A percentile compares a stretch with the other conserved stretches of the same genome.
Evolutionary conservation across 352 stramenopile species (phyloP).

Genomic region (Chrysophaeum taylorii): DNA sequence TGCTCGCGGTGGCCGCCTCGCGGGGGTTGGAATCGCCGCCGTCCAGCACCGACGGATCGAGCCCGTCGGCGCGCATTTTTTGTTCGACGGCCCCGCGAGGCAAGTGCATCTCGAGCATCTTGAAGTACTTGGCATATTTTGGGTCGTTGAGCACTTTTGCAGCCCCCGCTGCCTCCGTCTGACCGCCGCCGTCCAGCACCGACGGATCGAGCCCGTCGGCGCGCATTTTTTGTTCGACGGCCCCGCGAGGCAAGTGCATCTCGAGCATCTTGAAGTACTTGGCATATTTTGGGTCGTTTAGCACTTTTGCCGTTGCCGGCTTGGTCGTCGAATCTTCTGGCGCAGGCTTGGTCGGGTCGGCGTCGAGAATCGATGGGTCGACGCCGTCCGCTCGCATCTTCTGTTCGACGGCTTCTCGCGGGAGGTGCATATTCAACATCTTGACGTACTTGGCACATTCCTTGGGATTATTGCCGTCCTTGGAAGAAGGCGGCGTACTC

Average conservation of each 20-base stretch:
- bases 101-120: slow-evolving; percentile 75
- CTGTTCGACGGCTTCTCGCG: slow-evolving; percentile 62
- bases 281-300: too few relatives aligned
- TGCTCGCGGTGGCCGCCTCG: too few relatives aligned
- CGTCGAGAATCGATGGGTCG: slow-evolving; percentile 55
- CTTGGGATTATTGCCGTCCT: too few relatives aligned
- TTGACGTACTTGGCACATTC: slow-evolving; percentile 63
- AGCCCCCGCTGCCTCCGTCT: too few relatives aligned
- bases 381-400: slow-evolving; percentile 71
- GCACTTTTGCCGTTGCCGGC: too few relatives aligned
- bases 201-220: slow-evolving; percentile 56
- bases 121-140: slow-evolving; percentile 65
- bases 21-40: too few relatives aligned
- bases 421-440: slow-evolving; percentile 76
- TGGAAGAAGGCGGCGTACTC: too few relatives aligned
- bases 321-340: too few relatives aligned
- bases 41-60: slow-evolving; percentile 59
- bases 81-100: slow-evolving; percentile 65
- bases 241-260: slow-evolving; percentile 67
- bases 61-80: slow-evolving; percentile 67
- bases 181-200: too few relatives aligned
- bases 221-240: slow-evolving; percentile 76
- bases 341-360: too few relatives aligned
- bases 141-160: too few relatives aligned
- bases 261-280: slow-evolving; percentile 70